Percentiles rank a stretch among this genome's conserved stretches.
phyloP scores from a whole-genome alignment of 1,139 yeast species.

The Kurtzmaniella natalensis region DNA sequence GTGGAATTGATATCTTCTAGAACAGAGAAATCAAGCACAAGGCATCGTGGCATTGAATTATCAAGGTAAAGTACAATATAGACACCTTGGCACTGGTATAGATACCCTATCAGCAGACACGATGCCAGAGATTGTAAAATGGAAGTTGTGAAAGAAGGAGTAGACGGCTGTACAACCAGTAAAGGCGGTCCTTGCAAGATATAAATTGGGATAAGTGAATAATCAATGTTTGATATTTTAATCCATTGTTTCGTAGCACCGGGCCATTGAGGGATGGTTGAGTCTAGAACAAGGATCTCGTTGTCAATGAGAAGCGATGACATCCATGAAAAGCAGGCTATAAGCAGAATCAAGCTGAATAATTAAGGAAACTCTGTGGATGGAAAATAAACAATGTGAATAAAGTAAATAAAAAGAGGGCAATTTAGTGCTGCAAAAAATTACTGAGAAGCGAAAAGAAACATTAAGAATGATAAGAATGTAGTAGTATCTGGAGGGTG shows the following conservation, averaged over 20 bases:
- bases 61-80: slow-evolving; percentile 21
- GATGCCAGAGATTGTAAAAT: background rate
- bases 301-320: background rate
- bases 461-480: too few species aligned
- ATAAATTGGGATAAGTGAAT: slow-evolving; percentile 1
- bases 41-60: slow-evolving; percentile 9
- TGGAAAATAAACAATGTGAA: too few species aligned
- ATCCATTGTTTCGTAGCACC: background rate
- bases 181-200: background rate
- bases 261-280: background rate
- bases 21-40: slow-evolving; percentile 15
- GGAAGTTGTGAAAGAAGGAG: background rate
- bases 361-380: too few species aligned
- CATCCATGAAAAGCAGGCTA: background rate
- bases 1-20: background rate
- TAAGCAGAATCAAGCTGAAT: background rate
- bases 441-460: too few species aligned
- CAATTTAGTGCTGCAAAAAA: too few species aligned
- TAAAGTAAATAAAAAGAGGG: too few species aligned
- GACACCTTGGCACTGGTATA: slow-evolving; percentile 6
- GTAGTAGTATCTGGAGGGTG: too few species aligned
- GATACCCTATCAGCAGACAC: background rate
- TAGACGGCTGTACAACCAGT: background rate
- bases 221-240: background rate
- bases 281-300: background rate